Evolutionary conservation across 2,329 filamentous ascomycete genomes (phyloP), one percentile per base, ranked within the genome.

Genomic region (Colletotrichum spinosum): DNA sequence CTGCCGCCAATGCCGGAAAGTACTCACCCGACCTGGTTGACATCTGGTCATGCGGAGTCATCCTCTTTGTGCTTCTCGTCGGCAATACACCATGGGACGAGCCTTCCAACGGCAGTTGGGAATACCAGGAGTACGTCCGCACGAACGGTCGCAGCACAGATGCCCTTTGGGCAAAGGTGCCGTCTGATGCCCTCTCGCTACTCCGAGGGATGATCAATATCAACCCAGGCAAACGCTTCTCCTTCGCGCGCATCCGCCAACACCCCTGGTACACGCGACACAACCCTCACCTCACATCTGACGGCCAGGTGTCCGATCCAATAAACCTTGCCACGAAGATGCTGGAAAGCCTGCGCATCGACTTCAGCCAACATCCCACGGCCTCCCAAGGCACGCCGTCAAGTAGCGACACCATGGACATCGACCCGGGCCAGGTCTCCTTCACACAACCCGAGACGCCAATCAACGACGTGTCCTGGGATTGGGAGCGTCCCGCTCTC

Each of bases 1-100:
- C 76, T 52, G 44, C 84, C 45, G 71, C 84, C 42, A 79, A 85
- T 55, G 81, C 84, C 34, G 72, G 75, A 52, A 88, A 91, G 60
- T 95, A 95, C 74, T 84, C 86, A 37, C 90, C 94, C 8, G 93
- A 97, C 67, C 79, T 93, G 46, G 92, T 93, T 42, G 96, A 99
- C 74, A 90, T 99, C 61, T 99, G 97, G 97, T 97, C 94, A 13
- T 97, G 94, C 72, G 96, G 96, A 39, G 94, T 99, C 57, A 97
- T 99, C n/a, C 83, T 99, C 4, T 99, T 99, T 74, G 96, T 98
- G 41, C 83, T 99, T 4, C 83, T 99, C 4, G 94, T 97, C 1
- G 96, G 96, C 9, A 99, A 99, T 75, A 99, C 96, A 2, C 96
- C 96, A 0, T 99, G 96, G 96, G 96, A 98, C 73, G 92, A 96